Percentiles rank a stretch among this genome's conserved stretches.
These are phyloP conservation scores for Plasmodium vinckei DNA, from an alignment of 169 alveolate genomes.

Conservation along the genomic window DNA sequence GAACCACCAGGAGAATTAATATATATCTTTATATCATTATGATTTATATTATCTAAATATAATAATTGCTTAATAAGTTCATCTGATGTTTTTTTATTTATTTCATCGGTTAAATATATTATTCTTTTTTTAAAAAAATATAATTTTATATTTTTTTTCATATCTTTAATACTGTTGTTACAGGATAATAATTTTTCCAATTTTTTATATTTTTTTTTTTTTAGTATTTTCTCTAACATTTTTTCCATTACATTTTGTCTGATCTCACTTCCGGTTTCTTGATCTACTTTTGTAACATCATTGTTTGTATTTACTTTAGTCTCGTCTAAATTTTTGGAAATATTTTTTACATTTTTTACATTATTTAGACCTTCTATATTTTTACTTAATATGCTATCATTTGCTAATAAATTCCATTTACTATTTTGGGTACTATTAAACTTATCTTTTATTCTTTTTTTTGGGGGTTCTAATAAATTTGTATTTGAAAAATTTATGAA, in stretches of 20 bases:
- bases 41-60: slow-evolving; percentile 84
- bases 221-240: neutral
- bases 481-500: slow-evolving; percentile 29
- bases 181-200: slow-evolving; percentile 4
- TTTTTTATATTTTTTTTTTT: slow-evolving; percentile 27
- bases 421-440: neutral
- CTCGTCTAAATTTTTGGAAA: neutral
- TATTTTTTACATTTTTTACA: neutral
- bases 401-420: neutral
- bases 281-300: neutral
- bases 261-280: neutral
- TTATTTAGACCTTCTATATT: neutral
- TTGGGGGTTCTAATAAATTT: neutral
- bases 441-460: slow-evolving; percentile 1
- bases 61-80: slow-evolving; percentile 84
- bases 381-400: neutral
- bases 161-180: slow-evolving; percentile 36
- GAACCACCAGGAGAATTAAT: slow-evolving; percentile 92
- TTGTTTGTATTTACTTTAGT: neutral
- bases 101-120: slow-evolving; percentile 83
- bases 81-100: slow-evolving; percentile 85
- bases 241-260: neutral
- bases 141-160: slow-evolving; percentile 51
- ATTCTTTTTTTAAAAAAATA: slow-evolving; percentile 77
- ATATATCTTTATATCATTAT: slow-evolving; percentile 84